Evolutionary conservation across 1,284 basidiomycete genomes (phyloP), one percentile per base, ranked within the genome.

Genomic region (Bondarzewia mesenterica): DNA sequence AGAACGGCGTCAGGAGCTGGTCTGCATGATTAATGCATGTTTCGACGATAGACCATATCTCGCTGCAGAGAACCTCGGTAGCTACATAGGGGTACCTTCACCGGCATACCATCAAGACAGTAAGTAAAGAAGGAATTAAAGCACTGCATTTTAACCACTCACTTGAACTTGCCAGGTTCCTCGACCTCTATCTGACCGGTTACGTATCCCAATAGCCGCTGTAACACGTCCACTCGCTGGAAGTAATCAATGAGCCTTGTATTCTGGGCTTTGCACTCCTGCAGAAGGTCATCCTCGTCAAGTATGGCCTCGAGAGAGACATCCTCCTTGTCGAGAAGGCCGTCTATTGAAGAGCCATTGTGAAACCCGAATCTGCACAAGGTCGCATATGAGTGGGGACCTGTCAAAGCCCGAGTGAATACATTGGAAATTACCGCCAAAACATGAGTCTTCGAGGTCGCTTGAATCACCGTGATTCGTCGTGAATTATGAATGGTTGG

Each of bases 261-360:
- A 63, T 97, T 97, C 66, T 95, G 92, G 4, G 89, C 77, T 68
- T 98, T 98, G 78, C 92, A 93, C 66, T 98, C 94, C 65, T 92
- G 89, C 46, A 98, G 72, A 48, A 97, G 74, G 65, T 97, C 93
- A 63, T 92, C 89, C 69, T 97, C 92, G 70, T 96, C 93, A 50
- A 98, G 74, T 50, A 98, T 83, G 44, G 92, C 86, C 67, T 97
- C 93, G 44, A 97, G 75, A 36, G 81, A 75, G 54, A 89, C 82
- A 58, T 89, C 85, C 56, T 88, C 85, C 71, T 86, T 86, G 75
- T 89, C 85, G 56, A 90, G 77, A 53, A 90, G 75, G 62, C 76
- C 78, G 77, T 90, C 87, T 70, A 90, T 88, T 52, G 82, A 74
- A 50, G 85, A 89, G 50, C 81, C 82, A 73, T 87, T 86, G 66